Evolutionary conservation across 495 filamentous ascomycete genomes (phyloP).

Genomic region (Aspergillus kassunensis): DNA sequence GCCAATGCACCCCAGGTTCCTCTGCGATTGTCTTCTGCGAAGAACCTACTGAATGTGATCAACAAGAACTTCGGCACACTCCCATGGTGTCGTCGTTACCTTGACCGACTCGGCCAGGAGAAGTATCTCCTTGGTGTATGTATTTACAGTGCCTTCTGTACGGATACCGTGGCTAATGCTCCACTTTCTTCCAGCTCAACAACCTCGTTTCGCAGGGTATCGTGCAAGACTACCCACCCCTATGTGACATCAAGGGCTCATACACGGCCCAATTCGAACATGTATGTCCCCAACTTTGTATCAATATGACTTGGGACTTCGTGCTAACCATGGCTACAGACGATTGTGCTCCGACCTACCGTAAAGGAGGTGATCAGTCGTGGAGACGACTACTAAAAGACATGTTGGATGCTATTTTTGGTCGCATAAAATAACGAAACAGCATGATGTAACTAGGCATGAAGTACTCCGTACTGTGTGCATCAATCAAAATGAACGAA

Average conservation of each 20-base stretch:
- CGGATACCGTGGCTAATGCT: slow-evolving; percentile 24
- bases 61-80: slow-evolving; percentile 90
- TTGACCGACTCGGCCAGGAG: slow-evolving; percentile 81
- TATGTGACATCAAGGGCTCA: slow-evolving; percentile 89
- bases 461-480: too few species aligned
- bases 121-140: slow-evolving; percentile 82
- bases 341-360: slow-evolving; percentile 78
- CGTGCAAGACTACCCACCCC: slow-evolving; percentile 84
- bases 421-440: slow-evolving; percentile 2
- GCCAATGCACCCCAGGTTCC: slow-evolving; percentile 62
- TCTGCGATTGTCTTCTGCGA: slow-evolving; percentile 69
- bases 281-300: slow-evolving; percentile 49
- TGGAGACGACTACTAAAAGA: slow-evolving; percentile 78
- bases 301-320: neutral
- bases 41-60: slow-evolving; percentile 78
- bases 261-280: slow-evolving; percentile 96
- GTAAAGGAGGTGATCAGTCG: slow-evolving; percentile 92
- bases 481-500: slow-evolving; percentile 1
- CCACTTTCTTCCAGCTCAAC: slow-evolving; percentile 58
- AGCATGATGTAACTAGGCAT: neutral
- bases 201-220: slow-evolving; percentile 80
- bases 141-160: neutral
- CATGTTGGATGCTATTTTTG: neutral
- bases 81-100: slow-evolving; percentile 79
- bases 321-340: slow-evolving; percentile 49